Evolutionary conservation across 768 basidiomycete species (phyloP).

Genomic region (Pleurotus pulmonarius): DNA sequence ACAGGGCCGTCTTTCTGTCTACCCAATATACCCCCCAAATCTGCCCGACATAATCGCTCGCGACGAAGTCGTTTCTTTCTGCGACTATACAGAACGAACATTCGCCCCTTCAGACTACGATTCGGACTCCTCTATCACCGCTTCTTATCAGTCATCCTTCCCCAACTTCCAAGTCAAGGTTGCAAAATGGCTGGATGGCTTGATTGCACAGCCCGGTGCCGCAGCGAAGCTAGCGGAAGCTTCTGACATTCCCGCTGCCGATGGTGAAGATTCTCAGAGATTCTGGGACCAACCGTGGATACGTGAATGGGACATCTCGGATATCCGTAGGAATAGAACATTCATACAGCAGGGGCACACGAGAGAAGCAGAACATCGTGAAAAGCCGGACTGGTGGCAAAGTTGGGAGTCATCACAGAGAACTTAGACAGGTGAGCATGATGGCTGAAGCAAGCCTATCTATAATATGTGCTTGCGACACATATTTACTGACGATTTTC

Average conservation of each 20-base stretch:
- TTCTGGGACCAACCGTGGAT: conserved; percentile 21
- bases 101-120: conserved; percentile 4
- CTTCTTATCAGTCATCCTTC: conserved; percentile 8
- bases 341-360: conserved; percentile 33
- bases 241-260: conserved; percentile 24
- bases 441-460: too few species aligned
- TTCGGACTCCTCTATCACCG: neutral
- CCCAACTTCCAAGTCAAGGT: conserved; percentile 5
- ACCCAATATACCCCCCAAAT: conserved; percentile 7
- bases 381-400: conserved; percentile 13
- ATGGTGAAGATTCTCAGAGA: conserved; percentile 9
- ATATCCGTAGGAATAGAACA: conserved; percentile 24
- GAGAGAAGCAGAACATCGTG: conserved; percentile 11
- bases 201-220: conserved; percentile 11
- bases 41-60: neutral
- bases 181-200: conserved; percentile 7
- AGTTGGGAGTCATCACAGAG: conserved; percentile 5
- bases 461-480: too few species aligned
- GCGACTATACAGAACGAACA: conserved; percentile 13
- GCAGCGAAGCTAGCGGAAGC: conserved; percentile 16
- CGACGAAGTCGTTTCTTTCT: conserved; percentile 11
- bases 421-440: too few species aligned
- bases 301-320: conserved; percentile 35
- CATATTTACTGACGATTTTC: too few species aligned
- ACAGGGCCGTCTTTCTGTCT: conserved; percentile 13